Conservation (phyloP, 805 yeast species). For the Diddensiella santjacobensis region DNA sequence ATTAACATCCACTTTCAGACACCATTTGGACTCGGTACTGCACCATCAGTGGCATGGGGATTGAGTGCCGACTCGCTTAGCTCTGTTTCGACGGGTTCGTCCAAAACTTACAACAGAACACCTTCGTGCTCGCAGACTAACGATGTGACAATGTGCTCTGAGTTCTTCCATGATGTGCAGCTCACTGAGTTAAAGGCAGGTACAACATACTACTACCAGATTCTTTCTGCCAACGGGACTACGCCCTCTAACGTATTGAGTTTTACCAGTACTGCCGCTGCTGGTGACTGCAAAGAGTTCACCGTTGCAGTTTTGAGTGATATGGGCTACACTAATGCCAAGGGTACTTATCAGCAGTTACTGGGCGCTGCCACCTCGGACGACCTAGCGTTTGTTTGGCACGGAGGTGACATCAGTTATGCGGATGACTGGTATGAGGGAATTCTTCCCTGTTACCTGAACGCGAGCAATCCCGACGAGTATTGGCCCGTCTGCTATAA, state of each 20-base stretch:
- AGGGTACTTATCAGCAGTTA: slow-evolving; percentile 11
- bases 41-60: slow-evolving; percentile 19
- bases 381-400: slow-evolving; percentile 12
- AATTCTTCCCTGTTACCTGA: not conserved
- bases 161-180: slow-evolving; percentile 27
- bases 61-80: not conserved
- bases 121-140: slow-evolving; percentile 19
- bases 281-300: slow-evolving; percentile 10
- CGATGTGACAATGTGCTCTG: slow-evolving; percentile 14
- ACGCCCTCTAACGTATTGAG: slow-evolving; percentile 10
- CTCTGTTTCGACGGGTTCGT: slow-evolving; percentile 9
- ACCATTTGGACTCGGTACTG: slow-evolving; percentile 21
- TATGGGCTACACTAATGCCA: slow-evolving; percentile 18
- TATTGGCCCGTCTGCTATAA: slow-evolving; percentile 21
- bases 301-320: slow-evolving; percentile 16
- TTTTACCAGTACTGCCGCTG: slow-evolving; percentile 11
- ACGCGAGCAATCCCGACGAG: slow-evolving; percentile 1
- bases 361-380: slow-evolving; percentile 4
- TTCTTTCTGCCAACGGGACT: slow-evolving; percentile 17
- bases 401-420: slow-evolving; percentile 15
- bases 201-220: slow-evolving; percentile 26
- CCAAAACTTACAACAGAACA: slow-evolving; percentile 23
- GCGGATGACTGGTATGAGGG: slow-evolving; percentile 16
- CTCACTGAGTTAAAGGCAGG: slow-evolving; percentile 21
- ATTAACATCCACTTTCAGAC: slow-evolving; percentile 20